Evolutionary conservation across 305 asterid genomes (phyloP).

Genomic region (Andrographis paniculata): DNA sequence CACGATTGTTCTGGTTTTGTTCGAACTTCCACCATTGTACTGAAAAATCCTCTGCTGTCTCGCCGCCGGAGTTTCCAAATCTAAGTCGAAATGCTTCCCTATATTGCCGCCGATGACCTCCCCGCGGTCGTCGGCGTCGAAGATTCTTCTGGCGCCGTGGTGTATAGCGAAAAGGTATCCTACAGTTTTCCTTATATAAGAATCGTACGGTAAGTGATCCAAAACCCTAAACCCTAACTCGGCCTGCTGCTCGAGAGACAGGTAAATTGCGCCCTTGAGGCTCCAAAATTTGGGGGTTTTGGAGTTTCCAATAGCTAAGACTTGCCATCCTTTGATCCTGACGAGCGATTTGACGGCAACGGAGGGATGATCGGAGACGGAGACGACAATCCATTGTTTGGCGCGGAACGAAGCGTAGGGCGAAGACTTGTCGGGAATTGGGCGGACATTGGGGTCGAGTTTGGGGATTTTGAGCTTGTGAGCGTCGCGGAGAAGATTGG

Average conservation of each 20-base stretch:
- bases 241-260: constrained; percentile 66
- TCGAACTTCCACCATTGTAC: constrained; percentile 44
- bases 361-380: constrained; percentile 56
- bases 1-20: constrained; percentile 58
- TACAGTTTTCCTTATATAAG: constrained; percentile 60
- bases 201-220: constrained; percentile 68
- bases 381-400: constrained; percentile 62
- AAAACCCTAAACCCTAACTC: constrained; percentile 57
- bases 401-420: constrained; percentile 52
- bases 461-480: constrained; percentile 32
- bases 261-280: constrained; percentile 44
- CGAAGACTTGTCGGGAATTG: constrained; percentile 35
- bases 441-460: constrained; percentile 35
- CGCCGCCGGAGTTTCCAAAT: constrained; percentile 46
- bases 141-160: constrained; percentile 65
- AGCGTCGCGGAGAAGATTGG: constrained; percentile 28
- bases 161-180: constrained; percentile 76
- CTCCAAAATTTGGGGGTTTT: constrained; percentile 63
- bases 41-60: constrained; percentile 58
- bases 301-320: constrained; percentile 62
- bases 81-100: constrained; percentile 69
- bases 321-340: constrained; percentile 59
- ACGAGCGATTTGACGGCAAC: constrained; percentile 34
- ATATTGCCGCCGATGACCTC: constrained; percentile 53
- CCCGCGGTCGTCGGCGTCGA: constrained; percentile 66